Percentiles rank a stretch among this genome's conserved stretches.
phyloP scores from a whole-genome alignment of 495 filamentous ascomycete species.

The Choiromyces venosus region DNA sequence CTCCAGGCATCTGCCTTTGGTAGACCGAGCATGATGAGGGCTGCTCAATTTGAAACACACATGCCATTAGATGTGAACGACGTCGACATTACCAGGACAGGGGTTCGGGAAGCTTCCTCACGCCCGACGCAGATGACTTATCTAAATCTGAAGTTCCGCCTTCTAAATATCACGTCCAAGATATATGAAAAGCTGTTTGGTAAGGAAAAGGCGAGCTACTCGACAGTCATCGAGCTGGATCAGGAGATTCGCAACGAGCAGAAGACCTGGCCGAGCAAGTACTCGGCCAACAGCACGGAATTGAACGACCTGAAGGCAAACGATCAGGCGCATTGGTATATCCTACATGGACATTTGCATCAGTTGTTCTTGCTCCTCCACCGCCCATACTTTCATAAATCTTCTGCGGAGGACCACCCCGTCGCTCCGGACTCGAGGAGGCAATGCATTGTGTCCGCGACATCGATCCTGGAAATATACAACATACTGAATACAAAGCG shows the following conservation, averaged over 20 bases:
- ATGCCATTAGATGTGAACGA: slow-evolving; percentile 48
- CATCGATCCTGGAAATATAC: slow-evolving; percentile 44
- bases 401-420: neutral
- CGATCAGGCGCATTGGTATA: slow-evolving; percentile 44
- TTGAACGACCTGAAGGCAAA: neutral
- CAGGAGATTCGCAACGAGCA: slow-evolving; percentile 44
- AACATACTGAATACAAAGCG: slow-evolving; percentile 40
- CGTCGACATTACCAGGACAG: slow-evolving; percentile 45
- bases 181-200: slow-evolving; percentile 34
- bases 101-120: slow-evolving; percentile 28
- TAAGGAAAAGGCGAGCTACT: slow-evolving; percentile 37
- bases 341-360: slow-evolving; percentile 48
- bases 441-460: slow-evolving; percentile 46
- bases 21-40: slow-evolving; percentile 6
- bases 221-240: slow-evolving; percentile 43
- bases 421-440: slow-evolving; percentile 35
- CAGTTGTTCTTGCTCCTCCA: slow-evolving; percentile 48
- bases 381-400: slow-evolving; percentile 43
- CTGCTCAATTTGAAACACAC: slow-evolving; percentile 39
- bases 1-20: slow-evolving; percentile 42
- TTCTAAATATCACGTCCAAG: slow-evolving; percentile 42
- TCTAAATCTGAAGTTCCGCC: slow-evolving; percentile 45
- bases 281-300: slow-evolving; percentile 36
- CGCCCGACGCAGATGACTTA: slow-evolving; percentile 50
- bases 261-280: slow-evolving; percentile 45